Evolutionary conservation across 1,284 basidiomycete genomes (phyloP).

Genomic region (Leucoagaricus sp.): DNA sequence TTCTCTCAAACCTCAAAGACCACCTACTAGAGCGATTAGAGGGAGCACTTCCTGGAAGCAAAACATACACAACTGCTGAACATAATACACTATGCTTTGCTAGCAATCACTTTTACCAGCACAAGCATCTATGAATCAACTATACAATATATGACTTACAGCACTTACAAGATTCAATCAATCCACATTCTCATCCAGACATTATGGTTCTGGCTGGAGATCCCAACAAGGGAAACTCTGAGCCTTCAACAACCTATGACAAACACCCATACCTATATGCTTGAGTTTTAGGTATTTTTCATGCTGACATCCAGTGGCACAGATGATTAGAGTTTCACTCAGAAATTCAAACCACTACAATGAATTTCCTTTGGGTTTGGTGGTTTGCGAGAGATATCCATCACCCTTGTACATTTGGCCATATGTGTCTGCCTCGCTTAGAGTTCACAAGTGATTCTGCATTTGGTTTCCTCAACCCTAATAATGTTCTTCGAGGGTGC

Average conservation of each 20-base stretch:
- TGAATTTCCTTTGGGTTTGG: neutral
- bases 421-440: no score
- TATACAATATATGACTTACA: constrained; percentile 47
- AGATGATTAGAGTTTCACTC: no score
- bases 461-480: neutral
- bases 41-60: constrained; percentile 24
- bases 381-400: no score
- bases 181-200: constrained; percentile 30
- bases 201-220: constrained; percentile 33
- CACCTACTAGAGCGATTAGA: constrained; percentile 29
- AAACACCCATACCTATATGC: neutral
- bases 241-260: no score
- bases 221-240: no score
- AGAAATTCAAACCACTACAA: no score
- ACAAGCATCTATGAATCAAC: constrained; percentile 35
- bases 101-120: constrained; percentile 30
- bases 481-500: neutral
- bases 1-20: constrained; percentile 29
- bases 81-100: constrained; percentile 25
- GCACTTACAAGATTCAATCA: constrained; percentile 39
- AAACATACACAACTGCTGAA: constrained; percentile 26
- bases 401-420: no score
- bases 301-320: neutral
- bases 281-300: neutral
- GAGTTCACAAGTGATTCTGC: neutral